These are phyloP conservation scores for Sporothrix inflata DNA, from an alignment of 2,329 filamentous ascomycete species.

Conservation along the genomic window DNA sequence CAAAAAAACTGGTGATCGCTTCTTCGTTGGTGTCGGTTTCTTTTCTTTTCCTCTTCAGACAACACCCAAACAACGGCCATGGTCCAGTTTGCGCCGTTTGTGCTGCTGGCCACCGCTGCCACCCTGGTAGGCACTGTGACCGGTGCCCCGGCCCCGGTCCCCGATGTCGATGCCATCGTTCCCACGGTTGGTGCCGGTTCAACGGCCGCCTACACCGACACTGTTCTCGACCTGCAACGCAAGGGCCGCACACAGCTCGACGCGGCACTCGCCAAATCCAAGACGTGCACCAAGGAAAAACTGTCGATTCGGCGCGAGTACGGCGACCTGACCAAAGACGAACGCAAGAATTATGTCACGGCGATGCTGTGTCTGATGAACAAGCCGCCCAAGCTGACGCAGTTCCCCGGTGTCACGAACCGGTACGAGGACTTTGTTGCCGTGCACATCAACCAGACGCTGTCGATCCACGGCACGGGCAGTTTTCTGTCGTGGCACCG, in stretches of 20 bases:
- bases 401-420: constrained; percentile 27
- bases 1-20: neutral
- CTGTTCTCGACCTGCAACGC: constrained; percentile 39
- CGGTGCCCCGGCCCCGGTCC: neutral
- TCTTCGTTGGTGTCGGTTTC: neutral
- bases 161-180: neutral
- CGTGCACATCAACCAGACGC: constrained; percentile 44
- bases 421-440: constrained; percentile 43
- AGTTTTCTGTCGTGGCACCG: constrained; percentile 50
- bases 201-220: constrained; percentile 32
- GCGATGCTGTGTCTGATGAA: constrained; percentile 42
- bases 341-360: constrained; percentile 41
- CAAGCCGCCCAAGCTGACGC: constrained; percentile 41
- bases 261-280: constrained; percentile 39
- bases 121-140: neutral
- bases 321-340: constrained; percentile 38
- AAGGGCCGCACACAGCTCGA: constrained; percentile 38
- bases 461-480: constrained; percentile 40
- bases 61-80: neutral
- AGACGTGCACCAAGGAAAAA: constrained; percentile 41
- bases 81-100: constrained; percentile 18
- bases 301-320: constrained; percentile 40
- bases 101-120: constrained; percentile 18
- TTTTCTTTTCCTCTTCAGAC: neutral
- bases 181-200: neutral